Evolutionary conservation across 306 rosid genomes (phyloP), one percentile per base, ranked within the genome.

Genomic region (Malus asiatica): DNA sequence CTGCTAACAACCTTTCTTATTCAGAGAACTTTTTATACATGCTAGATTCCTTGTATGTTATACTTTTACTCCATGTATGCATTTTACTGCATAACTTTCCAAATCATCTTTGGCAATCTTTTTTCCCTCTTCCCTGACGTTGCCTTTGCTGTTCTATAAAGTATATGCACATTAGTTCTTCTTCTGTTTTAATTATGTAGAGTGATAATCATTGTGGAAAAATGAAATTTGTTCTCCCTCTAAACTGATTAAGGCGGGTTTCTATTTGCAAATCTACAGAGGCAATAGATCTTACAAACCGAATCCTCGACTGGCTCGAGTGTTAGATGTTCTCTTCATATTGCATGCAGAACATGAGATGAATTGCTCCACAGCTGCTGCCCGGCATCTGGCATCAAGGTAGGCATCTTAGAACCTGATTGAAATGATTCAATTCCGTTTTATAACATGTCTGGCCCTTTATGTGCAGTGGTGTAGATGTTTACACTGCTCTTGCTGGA

Each of bases 331-430:
- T 84, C 89, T 90, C 83, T 93, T 90, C 85, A 83, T 87, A 73
- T 89, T 93, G 58, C 97, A 93, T 60, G 98, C 98, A 14, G 96
- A 93, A 60, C 98, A 93, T 85, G 98, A 93, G 83, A 93, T 93
- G 98, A 93, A 93, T 84, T 93, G 98, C 82, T 93, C 98, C 58
- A 90, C 96, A 16, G 86, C 96, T n/a, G 78, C 94, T 75, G 96
- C 92, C 20, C 88, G 98, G 63, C 98, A 93, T 82, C 88, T 93
- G 72, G 91, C 98, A 18, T 93, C 98, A 72, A 93, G 98, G 96
- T 89, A 83, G 66, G 81, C 68, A 66, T 71, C 52, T 74, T 73
- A 46, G 60, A 59, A 42, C 53, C 23, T 15, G 19, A 64, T 57
- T 20, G 51, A 84, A 85, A 79, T 23, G 20, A 69, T 12, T 30